These are phyloP conservation scores for Toxicodendron radicans DNA, from an alignment of 345 rosid genomes.

Conservation along the genomic window DNA sequence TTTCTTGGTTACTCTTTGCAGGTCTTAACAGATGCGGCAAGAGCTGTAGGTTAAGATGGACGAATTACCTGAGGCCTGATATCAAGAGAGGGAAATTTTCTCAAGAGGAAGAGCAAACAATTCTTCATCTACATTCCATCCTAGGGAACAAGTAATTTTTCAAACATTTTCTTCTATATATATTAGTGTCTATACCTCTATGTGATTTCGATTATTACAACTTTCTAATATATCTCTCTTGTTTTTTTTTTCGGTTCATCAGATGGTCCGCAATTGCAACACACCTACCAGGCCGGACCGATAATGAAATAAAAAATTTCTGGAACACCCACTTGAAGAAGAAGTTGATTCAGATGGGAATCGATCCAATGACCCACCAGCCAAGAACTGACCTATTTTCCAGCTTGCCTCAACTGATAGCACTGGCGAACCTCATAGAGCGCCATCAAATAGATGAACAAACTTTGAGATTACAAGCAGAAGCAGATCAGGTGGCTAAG, in stretches of 20 bases:
- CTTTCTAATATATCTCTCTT: not conserved
- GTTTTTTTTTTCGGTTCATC: not conserved
- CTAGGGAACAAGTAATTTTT: slow-evolving; percentile 68
- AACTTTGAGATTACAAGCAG: slow-evolving; percentile 50
- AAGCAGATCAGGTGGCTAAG: slow-evolving; percentile 50
- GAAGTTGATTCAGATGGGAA: slow-evolving; percentile 80
- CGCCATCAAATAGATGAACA: slow-evolving; percentile 44
- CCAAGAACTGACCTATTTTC: slow-evolving; percentile 67
- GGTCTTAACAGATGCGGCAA: slow-evolving; percentile 83
- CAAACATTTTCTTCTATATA: not conserved
- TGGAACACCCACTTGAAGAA: slow-evolving; percentile 77
- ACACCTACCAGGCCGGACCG: slow-evolving; percentile 63
- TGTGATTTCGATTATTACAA: not conserved
- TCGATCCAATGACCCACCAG: slow-evolving; percentile 79
- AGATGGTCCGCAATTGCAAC: slow-evolving; percentile 79
- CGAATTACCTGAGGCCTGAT: slow-evolving; percentile 76
- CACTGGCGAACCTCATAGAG: slow-evolving; percentile 51
- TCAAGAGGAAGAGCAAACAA: slow-evolving; percentile 72
- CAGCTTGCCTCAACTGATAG: slow-evolving; percentile 55
- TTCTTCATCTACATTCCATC: slow-evolving; percentile 74
- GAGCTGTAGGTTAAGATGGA: slow-evolving; percentile 86
- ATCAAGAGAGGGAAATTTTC: slow-evolving; percentile 83
- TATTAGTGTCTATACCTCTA: slow-evolving; percentile 8
- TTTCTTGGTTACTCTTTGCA: slow-evolving; percentile 21
- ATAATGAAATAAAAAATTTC: slow-evolving; percentile 66